Evolutionary conservation across 805 yeast genomes (phyloP).

Genomic region (Spathaspora gorwiae): DNA sequence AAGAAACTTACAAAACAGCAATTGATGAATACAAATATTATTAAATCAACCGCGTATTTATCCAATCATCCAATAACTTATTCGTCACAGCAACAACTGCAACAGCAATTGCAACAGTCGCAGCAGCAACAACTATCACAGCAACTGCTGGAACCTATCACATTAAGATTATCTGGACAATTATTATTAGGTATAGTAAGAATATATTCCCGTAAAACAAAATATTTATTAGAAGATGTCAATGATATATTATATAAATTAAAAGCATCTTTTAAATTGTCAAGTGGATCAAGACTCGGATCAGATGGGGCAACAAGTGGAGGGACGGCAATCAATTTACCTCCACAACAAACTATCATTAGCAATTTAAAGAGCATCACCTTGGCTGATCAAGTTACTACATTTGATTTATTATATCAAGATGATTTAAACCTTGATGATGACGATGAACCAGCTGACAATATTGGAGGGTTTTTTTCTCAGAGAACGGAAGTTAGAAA

Average conservation of each 20-base stretch:
- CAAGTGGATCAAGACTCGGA: slow-evolving; percentile 26
- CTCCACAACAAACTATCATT: slow-evolving; percentile 57
- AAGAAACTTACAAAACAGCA: slow-evolving; percentile 70
- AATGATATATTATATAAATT: slow-evolving; percentile 68
- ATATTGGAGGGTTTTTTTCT: slow-evolving; percentile 14
- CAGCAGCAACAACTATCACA: not conserved
- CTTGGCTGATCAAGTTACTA: slow-evolving; percentile 75
- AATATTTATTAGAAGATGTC: slow-evolving; percentile 78
- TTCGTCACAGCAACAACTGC: not conserved
- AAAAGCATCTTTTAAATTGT: slow-evolving; percentile 57
- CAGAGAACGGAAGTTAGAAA: slow-evolving; percentile 15
- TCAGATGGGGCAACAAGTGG: slow-evolving; percentile 18
- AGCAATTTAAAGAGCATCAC: slow-evolving; percentile 56
- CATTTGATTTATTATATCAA: slow-evolving; percentile 65
- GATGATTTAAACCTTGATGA: slow-evolving; percentile 47
- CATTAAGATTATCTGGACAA: slow-evolving; percentile 81
- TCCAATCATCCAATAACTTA: slow-evolving; percentile 1
- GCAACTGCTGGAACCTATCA: slow-evolving; percentile 50
- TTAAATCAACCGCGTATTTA: slow-evolving; percentile 40
- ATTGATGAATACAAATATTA: slow-evolving; percentile 64
- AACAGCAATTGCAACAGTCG: not conserved
- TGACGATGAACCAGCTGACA: slow-evolving; percentile 5
- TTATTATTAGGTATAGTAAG: slow-evolving; percentile 80
- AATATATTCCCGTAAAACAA: slow-evolving; percentile 82
- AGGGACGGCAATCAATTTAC: slow-evolving; percentile 47